Percentiles rank a stretch among this genome's conserved stretches.
Evolutionary conservation across 495 filamentous ascomycete genomes (phyloP).

Genomic region (Lophium mytilinum): DNA sequence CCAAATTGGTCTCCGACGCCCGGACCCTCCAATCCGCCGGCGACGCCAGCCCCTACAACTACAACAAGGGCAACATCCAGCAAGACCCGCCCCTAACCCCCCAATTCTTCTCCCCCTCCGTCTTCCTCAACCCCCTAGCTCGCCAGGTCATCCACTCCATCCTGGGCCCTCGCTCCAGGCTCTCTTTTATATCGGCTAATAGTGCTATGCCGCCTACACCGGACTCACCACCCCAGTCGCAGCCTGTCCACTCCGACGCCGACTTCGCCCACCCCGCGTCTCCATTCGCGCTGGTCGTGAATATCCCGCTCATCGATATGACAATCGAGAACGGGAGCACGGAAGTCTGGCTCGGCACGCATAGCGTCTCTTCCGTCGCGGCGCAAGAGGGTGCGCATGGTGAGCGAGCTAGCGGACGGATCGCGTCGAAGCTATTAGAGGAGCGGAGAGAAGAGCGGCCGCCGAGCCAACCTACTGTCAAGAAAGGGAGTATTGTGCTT

Average conservation of each 20-base stretch:
- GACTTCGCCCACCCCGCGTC: constrained; percentile 46
- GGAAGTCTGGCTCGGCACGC: constrained; percentile 54
- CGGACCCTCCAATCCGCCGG: constrained; percentile 34
- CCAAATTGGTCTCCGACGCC: constrained; percentile 46
- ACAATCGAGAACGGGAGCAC: constrained; percentile 49
- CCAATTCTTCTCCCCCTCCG: constrained; percentile 8
- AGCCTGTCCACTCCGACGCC: constrained; percentile 51
- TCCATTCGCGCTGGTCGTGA: constrained; percentile 49
- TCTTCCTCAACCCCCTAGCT: constrained; percentile 37
- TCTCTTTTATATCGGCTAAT: constrained; percentile 48
- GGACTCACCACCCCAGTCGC: constrained; percentile 33
- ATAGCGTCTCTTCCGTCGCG: constrained; percentile 31
- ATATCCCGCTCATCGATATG: constrained; percentile 46
- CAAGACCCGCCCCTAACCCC: constrained; percentile 42
- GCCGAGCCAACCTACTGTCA: constrained; percentile 43
- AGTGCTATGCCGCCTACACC: constrained; percentile 43
- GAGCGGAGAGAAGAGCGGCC: constrained; percentile 33
- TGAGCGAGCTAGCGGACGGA: constrained; percentile 43
- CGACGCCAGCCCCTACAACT: constrained; percentile 42
- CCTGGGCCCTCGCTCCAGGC: constrained; percentile 41
- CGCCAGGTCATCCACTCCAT: constrained; percentile 42
- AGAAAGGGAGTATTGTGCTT: constrained; percentile 46
- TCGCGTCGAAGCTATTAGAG: constrained; percentile 38
- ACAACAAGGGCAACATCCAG: constrained; percentile 47
- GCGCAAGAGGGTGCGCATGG: constrained; percentile 42